Base-by-base conservation (phyloP, 73 alveolate species). In the Paramecium octaurelia region DNA sequence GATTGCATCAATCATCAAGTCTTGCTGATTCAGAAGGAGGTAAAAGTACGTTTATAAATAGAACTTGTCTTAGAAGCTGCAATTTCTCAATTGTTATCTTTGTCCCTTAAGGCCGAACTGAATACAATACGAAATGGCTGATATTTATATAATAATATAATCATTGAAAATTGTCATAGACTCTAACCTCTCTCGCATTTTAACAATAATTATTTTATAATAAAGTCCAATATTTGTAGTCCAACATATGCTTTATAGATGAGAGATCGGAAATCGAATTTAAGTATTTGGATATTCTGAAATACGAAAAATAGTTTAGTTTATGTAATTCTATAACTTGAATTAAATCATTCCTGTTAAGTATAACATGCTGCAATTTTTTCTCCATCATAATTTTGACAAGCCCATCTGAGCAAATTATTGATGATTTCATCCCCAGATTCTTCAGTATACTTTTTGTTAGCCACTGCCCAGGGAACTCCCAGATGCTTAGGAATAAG, bases 21-120 rank as follows among this genome's bases (percentile, higher is more conserved):
- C 84, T 64, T 27, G 84, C 42, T 64, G 84, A 64, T 27, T 27
- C 50, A 64, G 84, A 64, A 12, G 84, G 84, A 64, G 84, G 84
- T 64, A 54, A 9, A 23, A 34, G 7, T 6, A 42, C 2, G 27
- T 27, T 31, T 31, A 18, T 64, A 64, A 11, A 6, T 64, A 64
- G 84, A 64, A 64, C 24, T 34, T 64, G 84, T 31, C 4, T 27
- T 64, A 64, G 84, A 64, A 27, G 84, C 46, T 34, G 46, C 42
- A 10, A 10, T 64, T 12, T 64, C 84, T 11, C 84, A 64, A 64
- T 11, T 64, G 31, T 27, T 64, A 64, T 64, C 84, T 12, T 24
- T 64, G 24, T 64, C 84, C 14, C 84, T 64, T 4, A 64, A 64
- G 46, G 84, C 84, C 20, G 84, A 64, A 64, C 84, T 31, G 84